Evolutionary conservation across 345 rosid species (phyloP), one percentile per base, ranked within the genome.

Genomic region (Salix udensis): DNA sequence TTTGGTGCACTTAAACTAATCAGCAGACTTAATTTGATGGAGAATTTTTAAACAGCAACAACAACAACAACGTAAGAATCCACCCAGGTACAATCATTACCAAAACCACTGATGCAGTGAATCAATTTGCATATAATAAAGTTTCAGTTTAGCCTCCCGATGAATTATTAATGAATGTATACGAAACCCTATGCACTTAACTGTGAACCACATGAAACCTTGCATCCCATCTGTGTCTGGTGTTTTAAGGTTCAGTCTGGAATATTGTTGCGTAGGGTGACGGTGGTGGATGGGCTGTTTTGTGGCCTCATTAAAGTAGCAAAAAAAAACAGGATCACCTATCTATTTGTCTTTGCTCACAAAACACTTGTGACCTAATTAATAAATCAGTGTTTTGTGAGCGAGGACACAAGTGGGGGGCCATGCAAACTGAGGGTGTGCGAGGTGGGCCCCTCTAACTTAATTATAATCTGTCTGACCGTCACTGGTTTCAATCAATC

Each of bases 21-120:
- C 62, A n/a, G 26, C 26, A 24, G 0, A 31, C 4, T 31, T 31
- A 3, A 31, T 31, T 34, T 34, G 36, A 34, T 34, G 23, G 14
- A 58, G 28, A 58, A 10, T 58, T 58, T n/a, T n/a, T n/a, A 21
- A 24, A 60, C 15, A 39, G 36, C 9, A 8, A 15, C 4, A 69
- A 55, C 5, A 28, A 28, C 68, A 69, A 55, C 5, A 28, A 28
- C 68, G 18, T 26, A 68, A 65, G 73, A 66, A 52, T 64, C 71
- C 82, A 37, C 58, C 75, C 8, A 26, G 12, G 46, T n/a, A 37
- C 78, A 75, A 76, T 75, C 76, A 78, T 76, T 40, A 5, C 70
- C 4, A 11, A 31, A 30, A 21, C 26, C 42, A 58, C 16, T 37
- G 67, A 39, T 58, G 15, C 24, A 6, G 42, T 37, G 14, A 60